Evolutionary conservation across 2,329 filamentous ascomycete species (phyloP), one percentile per base, ranked within the genome.

Genomic region (Tothia fuscella): DNA sequence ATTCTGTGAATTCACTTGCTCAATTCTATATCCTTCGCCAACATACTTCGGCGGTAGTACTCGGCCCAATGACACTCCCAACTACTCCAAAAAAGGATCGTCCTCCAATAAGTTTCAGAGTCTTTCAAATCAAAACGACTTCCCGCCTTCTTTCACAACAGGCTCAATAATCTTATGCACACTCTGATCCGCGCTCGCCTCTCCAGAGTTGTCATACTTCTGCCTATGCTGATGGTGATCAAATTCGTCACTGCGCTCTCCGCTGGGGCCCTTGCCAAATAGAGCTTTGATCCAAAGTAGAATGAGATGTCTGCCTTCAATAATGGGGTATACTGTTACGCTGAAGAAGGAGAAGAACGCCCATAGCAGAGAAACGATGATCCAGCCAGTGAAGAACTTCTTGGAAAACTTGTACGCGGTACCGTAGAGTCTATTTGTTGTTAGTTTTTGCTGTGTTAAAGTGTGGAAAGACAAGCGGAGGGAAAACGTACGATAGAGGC

Each of bases 401-500:
- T 39, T 41, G 9, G 22, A 31, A 20, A 44, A 44, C 14, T 41
- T 24, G 33, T 44, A 44, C 9, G 19, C 28, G 3, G 34, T 44
- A 26, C 42, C 42, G 36, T 44, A 44, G 35, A 44, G 38, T 26
- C 38, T 40, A 13, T 7, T 34, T n/a, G 10, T 10, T 10, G 16
- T 38, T 20, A 22, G 16, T 10, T 9, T 10, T 10, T 19, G 19
- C 16, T 40, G 6, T 17, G 12, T 17, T 14, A 29, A 14, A 6
- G 16, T 14, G 14, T 36, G 24, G 6, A 10, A 16, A 13, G 10
- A 20, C 24, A 16, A 22, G 10, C 6, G n/a, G 37, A 17, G 21
- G 10, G 14, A 10, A 12, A 9, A 40, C 37, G 26, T 29, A 29
- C 4, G 49, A 48, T 30, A 51, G 47, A 1, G 50, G 49, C 41